Base-by-base conservation (phyloP, 176 grass and related monocot species). In the Thalia dealbata region DNA sequence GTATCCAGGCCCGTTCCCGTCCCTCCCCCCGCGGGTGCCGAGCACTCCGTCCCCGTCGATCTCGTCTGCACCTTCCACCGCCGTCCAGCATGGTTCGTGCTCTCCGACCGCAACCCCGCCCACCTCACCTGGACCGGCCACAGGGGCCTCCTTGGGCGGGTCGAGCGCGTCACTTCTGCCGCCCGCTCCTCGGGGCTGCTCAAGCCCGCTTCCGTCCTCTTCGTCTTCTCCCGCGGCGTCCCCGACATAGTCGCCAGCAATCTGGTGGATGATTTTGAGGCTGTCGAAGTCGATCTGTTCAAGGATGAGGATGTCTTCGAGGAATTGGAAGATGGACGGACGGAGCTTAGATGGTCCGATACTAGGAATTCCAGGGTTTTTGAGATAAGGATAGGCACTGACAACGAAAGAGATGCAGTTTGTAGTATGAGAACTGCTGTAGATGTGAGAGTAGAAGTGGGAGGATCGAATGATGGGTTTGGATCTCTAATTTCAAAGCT, bases 171-270 rank as follows among this genome's bases (percentile, higher is more conserved):
- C 50, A 21, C 88, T 38, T 73, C 60, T 11, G 67, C 82, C 21
- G 93, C 93, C 41, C 82, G 75, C 54, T 56, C 50, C 23, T 70
- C 74, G 16, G 84, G 81, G 1, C 64, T 74, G 3, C 76, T 88
- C 22, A 79, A 79, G 0, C 89, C 89, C 9, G 85, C 84, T 64
- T 90, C 85, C 76, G 74, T 97, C 30, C 75, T 97, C 3, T 76
- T 90, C 63, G 87, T 86, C 30, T 92, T 97, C 78, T 80, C 93
- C 21, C 87, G 93, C 30, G 93, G 93, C 52, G 43, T 97, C 29
- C 55, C 79, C 50, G 83, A 75, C 14, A 76, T 84, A 52, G 48
- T 80, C n/a, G 83, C 45, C 44, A 19, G 18, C 3, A 83, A 81
- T 29, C 75, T 97, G 44, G 61, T 54, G 22, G 81, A 80, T 3